Evolutionary conservation across 805 yeast species (phyloP), one percentile per base, ranked within the genome.

Genomic region (Pichia californica): DNA sequence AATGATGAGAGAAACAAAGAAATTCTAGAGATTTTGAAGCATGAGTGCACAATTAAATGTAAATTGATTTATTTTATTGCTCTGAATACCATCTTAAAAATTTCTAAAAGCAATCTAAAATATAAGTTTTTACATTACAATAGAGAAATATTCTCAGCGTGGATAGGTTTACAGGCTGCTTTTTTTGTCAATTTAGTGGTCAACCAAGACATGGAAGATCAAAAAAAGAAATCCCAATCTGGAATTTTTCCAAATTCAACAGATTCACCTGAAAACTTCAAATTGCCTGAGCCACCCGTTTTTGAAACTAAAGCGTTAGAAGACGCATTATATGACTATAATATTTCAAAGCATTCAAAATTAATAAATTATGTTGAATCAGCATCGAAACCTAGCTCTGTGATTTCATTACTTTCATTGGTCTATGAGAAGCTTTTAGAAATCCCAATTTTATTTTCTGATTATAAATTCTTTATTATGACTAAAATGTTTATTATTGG

Each of bases 391-490:
- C 44, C 45, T 2, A n/a, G 16, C 2, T 21, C 16, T 1, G 6
- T 37, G 9, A 42, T 40, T 13, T 16, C 42, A n/a, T 32, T 27
- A n/a, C 11, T 45, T 8, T 31, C 44, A 11, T 16, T 26, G 1
- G 23, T 41, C 5, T 40, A 45, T 29, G 48, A 41, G 16, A 21
- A 16, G 2, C 16, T 33, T 5, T 28, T 45, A 18, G 28, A 19
- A 28, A 27, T 41, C 10, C 44, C 43, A 11, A 36, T 38, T 5
- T 14, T 41, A 16, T 14, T 25, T 16, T 25, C 38, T 11, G 38
- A 41, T 21, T 45, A 45, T 27, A 41, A 18, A n/a, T 45, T 45
- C 29, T 45, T 45, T 23, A 41, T 41, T 21, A 45, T 29, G 28
- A 33, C 45, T 9, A 45, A 45, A 37, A 16, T 41, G 4, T 34